Conservation (phyloP, 2,329 filamentous ascomycete genomes). For the Claviceps sp. region DNA sequence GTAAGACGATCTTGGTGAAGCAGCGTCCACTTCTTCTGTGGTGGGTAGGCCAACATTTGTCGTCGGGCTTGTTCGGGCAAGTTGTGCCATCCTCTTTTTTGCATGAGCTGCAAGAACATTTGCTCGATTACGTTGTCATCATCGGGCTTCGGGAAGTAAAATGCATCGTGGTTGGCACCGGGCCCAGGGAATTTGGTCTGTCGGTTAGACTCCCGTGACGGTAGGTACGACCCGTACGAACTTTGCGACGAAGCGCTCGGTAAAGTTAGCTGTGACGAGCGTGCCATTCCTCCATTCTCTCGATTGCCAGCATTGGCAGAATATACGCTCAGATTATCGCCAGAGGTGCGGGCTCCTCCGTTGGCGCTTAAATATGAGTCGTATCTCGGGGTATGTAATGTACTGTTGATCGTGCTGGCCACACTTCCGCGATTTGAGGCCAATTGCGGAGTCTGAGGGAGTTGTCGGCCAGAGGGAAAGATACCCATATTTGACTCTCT, state of each 20-base stretch:
- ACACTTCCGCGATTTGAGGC: slow-evolving; percentile 41
- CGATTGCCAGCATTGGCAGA: slow-evolving; percentile 39
- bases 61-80: slow-evolving; percentile 85
- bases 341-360: slow-evolving; percentile 42
- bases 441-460: slow-evolving; percentile 71
- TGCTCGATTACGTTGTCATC: slow-evolving; percentile 79
- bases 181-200: slow-evolving; percentile 36
- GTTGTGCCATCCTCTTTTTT: slow-evolving; percentile 95
- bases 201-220: slow-evolving; percentile 42
- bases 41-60: slow-evolving; percentile 92
- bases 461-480: slow-evolving; percentile 54
- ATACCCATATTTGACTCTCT: slow-evolving; percentile 42
- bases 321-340: slow-evolving; percentile 41
- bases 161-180: slow-evolving; percentile 30
- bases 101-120: slow-evolving; percentile 88
- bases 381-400: slow-evolving; percentile 45
- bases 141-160: slow-evolving; percentile 56
- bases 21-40: slow-evolving; percentile 93
- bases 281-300: slow-evolving; percentile 18
- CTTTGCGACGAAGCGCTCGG: slow-evolving; percentile 44
- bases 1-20: slow-evolving; percentile 90
- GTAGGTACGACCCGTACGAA: slow-evolving; percentile 34
- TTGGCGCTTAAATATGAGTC: slow-evolving; percentile 49
- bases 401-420: slow-evolving; percentile 34
- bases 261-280: slow-evolving; percentile 30